Conservation (phyloP, 257 asterid species). For the Petrea volubilis region DNA sequence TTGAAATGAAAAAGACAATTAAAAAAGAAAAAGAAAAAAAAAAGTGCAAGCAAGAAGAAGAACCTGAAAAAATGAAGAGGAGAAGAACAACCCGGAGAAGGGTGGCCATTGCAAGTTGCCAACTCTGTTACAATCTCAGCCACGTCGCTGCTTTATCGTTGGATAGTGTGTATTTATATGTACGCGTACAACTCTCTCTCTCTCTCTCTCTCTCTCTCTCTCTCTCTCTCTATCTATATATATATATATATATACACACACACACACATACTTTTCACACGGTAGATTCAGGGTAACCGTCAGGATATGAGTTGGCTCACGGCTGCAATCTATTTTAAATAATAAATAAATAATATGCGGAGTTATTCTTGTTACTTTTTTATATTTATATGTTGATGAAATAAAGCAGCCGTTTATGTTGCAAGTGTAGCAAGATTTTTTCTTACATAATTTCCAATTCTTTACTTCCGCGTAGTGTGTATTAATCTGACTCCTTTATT, state of each 20-base stretch:
- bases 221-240: not conserved
- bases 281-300: slow-evolving; percentile 4
- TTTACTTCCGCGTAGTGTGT: slow-evolving; percentile 3
- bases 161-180: not conserved
- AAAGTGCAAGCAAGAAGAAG: not conserved
- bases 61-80: slow-evolving; percentile 61
- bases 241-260: not conserved
- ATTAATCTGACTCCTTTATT: not conserved
- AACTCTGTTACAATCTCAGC: slow-evolving; percentile 49
- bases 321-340: not conserved
- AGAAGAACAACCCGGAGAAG: slow-evolving; percentile 36
- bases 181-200: not conserved
- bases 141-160: slow-evolving; percentile 28
- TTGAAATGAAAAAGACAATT: not conserved
- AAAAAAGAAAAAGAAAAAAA: not conserved
- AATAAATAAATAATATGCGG: no score
- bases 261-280: not conserved
- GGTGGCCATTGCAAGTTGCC: slow-evolving; percentile 65
- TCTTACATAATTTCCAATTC: not conserved
- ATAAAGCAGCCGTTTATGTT: not conserved
- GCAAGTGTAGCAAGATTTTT: not conserved
- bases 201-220: not conserved
- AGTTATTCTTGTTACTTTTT: no score
- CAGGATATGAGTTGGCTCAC: slow-evolving; percentile 12
- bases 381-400: not conserved